Evolutionary conservation across 176 grass and related monocot species (phyloP), one percentile per base, ranked within the genome.

Genomic region (Musa itinerans): DNA sequence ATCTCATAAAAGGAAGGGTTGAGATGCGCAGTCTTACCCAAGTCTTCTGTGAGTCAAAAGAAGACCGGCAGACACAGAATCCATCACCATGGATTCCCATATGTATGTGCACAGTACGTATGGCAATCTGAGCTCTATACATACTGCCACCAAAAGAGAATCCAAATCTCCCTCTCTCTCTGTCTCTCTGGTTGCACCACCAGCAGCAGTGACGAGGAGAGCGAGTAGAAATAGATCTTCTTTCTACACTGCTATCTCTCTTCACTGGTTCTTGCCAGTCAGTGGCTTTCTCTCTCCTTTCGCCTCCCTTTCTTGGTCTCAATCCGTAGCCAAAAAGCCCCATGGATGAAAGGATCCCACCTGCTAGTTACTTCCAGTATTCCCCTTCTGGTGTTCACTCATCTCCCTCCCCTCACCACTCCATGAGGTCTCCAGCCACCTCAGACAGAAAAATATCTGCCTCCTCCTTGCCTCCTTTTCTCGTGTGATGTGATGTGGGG

Each of bases 261-360:
- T n/a, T 59, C 56, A 59, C n/a, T 19, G 56, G 16, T n/a, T 59
- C 17, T 59, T 59, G 56, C 17, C 56, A 20, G 56, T 6, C 56
- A 19, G 56, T n/a, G 16, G 3, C 29, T 69, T 49, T 49, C 22
- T 69, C 2, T 10, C 27, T 8, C 12, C 6, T 49, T 69, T 43
- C 8, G 48, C 43, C 48, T 70, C 51, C 9, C 16, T 5, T 50
- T 22, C 65, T 14, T 8, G 24, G 24, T 68, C 65, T 70, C 68
- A 50, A 51, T 70, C 68, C 7, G 68, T n/a, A 2, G 68, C 3
- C 34, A 69, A 69, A 29, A 50, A 10, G 68, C 15, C 34, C 3
- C 17, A 99, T 99, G 96, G 96, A 95, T 74, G 91, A 92, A 24
- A 92, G 96, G 87, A 88, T 92, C 79, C 91, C 81, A 23, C 89